Evolutionary conservation across 768 basidiomycete species (phyloP).

Genomic region (Boletus subcaerulescens): DNA sequence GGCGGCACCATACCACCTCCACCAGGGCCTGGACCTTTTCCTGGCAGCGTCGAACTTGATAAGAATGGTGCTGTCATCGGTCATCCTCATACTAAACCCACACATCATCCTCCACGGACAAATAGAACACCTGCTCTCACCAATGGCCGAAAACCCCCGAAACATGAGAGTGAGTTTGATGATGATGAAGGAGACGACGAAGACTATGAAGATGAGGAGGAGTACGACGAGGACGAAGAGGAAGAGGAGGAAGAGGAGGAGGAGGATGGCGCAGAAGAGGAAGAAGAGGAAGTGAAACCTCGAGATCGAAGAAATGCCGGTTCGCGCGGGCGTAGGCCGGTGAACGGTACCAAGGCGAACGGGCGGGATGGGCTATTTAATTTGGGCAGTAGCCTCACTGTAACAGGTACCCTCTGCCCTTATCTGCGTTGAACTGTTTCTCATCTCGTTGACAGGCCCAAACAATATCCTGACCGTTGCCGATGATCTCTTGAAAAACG

Average conservation of each 20-base stretch:
- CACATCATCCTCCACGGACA: constrained; percentile 41
- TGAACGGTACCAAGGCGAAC: constrained; percentile 45
- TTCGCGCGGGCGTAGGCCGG: constrained; percentile 38
- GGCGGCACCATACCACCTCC: constrained; percentile 89
- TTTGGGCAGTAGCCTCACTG: constrained; percentile 79
- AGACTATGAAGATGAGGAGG: constrained; percentile 52
- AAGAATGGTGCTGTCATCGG: constrained; percentile 75
- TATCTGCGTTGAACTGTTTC: constrained; percentile 13
- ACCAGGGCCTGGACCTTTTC: constrained; percentile 96
- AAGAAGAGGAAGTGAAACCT: constrained; percentile 48
- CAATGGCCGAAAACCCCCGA: constrained; percentile 41
- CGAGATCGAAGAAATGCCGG: constrained; percentile 34
- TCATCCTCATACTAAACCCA: constrained; percentile 29
- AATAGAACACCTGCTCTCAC: constrained; percentile 33
- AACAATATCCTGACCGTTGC: constrained; percentile 98
- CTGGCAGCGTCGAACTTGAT: constrained; percentile 95
- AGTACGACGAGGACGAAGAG: constrained; percentile 58
- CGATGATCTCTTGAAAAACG: constrained; percentile 97
- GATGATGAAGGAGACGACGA: constrained; percentile 61
- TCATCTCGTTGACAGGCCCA: constrained; percentile 48
- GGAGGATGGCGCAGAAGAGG: constrained; percentile 62
- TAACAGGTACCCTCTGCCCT: constrained; percentile 55
- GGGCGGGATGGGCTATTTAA: constrained; percentile 71
- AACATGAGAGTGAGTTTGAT: constrained; percentile 62
- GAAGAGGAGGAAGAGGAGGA: constrained; percentile 73